Evolutionary conservation across 2,329 filamentous ascomycete genomes (phyloP).

Genomic region (Mycosphaerelloides madeirae): DNA sequence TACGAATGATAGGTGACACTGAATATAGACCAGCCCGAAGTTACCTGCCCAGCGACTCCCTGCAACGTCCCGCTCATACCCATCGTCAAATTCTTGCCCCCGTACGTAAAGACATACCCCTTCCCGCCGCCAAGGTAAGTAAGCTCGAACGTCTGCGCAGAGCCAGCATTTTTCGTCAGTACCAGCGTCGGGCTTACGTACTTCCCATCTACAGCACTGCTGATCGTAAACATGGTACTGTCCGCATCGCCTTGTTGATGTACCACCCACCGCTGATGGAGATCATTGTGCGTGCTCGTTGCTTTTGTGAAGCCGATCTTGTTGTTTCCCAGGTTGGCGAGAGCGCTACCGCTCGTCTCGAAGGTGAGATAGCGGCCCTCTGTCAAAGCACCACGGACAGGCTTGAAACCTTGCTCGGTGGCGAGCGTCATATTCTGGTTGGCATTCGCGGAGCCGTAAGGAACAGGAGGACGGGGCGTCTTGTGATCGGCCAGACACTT

Average conservation of each 20-base stretch:
- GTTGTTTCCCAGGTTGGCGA: slow-evolving; percentile 21
- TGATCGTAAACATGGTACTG: slow-evolving; percentile 36
- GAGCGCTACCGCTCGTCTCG: slow-evolving; percentile 40
- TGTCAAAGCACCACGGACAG: slow-evolving; percentile 47
- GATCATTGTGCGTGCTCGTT: slow-evolving; percentile 34
- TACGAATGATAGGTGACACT: slow-evolving; percentile 4
- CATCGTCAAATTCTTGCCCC: not conserved
- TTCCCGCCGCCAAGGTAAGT: slow-evolving; percentile 34
- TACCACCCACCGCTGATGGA: slow-evolving; percentile 47
- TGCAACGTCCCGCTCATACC: not conserved
- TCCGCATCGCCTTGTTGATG: slow-evolving; percentile 35
- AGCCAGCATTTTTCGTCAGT: not conserved
- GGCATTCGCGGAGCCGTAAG: slow-evolving; percentile 41
- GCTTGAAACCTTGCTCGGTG: slow-evolving; percentile 51
- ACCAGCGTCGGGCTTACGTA: not conserved
- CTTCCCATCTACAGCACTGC: slow-evolving; percentile 38
- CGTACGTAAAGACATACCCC: slow-evolving; percentile 24
- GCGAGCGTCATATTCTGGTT: slow-evolving; percentile 34
- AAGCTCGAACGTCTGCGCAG: slow-evolving; percentile 32
- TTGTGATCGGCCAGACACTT: slow-evolving; percentile 40
- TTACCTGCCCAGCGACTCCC: not conserved
- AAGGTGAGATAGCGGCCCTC: slow-evolving; percentile 52
- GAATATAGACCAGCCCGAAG: not conserved
- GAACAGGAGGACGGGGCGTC: slow-evolving; percentile 39
- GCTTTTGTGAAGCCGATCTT: slow-evolving; percentile 17